A percentile compares a stretch with the other conserved stretches of the same genome.
These are phyloP conservation scores for Penicillium nucicola DNA, from an alignment of 495 filamentous ascomycete species.

Conservation along the genomic window DNA sequence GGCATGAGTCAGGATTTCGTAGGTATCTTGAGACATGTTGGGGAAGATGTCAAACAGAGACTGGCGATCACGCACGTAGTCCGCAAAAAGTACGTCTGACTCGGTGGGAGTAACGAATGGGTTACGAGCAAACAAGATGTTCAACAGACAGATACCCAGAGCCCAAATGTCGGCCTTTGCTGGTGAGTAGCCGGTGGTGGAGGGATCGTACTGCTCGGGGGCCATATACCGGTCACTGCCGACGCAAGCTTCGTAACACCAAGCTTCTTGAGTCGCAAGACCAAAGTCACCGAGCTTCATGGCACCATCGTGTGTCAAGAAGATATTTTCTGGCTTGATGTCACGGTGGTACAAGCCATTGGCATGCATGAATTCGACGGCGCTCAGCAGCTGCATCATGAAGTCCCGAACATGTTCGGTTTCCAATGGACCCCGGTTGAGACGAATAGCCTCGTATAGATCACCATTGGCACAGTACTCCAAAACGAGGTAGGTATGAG, in stretches of 20 bases:
- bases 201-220: slow-evolving; percentile 91
- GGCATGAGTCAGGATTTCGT: slow-evolving; percentile 82
- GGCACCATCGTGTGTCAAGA: slow-evolving; percentile 76
- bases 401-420: slow-evolving; percentile 95
- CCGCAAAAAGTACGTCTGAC: slow-evolving; percentile 83
- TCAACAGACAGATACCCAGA: slow-evolving; percentile 91
- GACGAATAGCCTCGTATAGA: slow-evolving; percentile 93
- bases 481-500: slow-evolving; percentile 87
- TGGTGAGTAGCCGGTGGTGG: slow-evolving; percentile 82
- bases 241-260: slow-evolving; percentile 87
- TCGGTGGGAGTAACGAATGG: slow-evolving; percentile 86
- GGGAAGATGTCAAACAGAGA: slow-evolving; percentile 98
- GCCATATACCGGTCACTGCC: slow-evolving; percentile 99
- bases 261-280: slow-evolving; percentile 78
- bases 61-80: slow-evolving; percentile 89
- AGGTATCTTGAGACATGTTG: slow-evolving; percentile 97
- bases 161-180: slow-evolving; percentile 96
- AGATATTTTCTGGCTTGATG: slow-evolving; percentile 99
- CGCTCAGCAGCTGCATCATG: slow-evolving; percentile 91
- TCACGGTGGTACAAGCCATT: slow-evolving; percentile 95
- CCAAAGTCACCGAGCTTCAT: slow-evolving; percentile 98
- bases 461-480: slow-evolving; percentile 97
- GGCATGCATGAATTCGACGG: slow-evolving; percentile 85
- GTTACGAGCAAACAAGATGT: slow-evolving; percentile 93
- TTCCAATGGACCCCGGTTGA: slow-evolving; percentile 80